These are phyloP conservation scores for Dalbergia cultrata DNA, from an alignment of 306 rosid genomes.

Conservation along the genomic window DNA sequence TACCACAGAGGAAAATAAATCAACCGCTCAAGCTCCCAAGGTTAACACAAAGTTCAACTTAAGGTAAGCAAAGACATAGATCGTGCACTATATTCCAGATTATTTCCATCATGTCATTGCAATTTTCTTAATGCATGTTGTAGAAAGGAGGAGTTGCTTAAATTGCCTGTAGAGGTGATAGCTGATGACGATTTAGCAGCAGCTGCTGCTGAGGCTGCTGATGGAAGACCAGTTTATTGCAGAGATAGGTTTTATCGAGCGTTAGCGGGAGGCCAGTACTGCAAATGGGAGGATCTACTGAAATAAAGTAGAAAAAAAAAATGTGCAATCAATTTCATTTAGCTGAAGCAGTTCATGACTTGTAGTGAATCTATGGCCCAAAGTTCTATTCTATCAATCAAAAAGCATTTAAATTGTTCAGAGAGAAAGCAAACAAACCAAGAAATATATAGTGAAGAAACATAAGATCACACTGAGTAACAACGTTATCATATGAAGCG, in stretches of 20 bases:
- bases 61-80: slow-evolving; percentile 59
- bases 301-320: slow-evolving; percentile 54
- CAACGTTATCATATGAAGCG: slow-evolving; percentile 17
- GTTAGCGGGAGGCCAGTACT: slow-evolving; percentile 97
- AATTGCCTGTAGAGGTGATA: slow-evolving; percentile 80
- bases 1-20: slow-evolving; percentile 52
- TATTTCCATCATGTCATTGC: slow-evolving; percentile 28
- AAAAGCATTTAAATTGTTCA: slow-evolving; percentile 38
- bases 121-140: slow-evolving; percentile 42
- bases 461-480: slow-evolving; percentile 2
- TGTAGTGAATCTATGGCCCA: slow-evolving; percentile 45
- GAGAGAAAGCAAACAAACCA: slow-evolving; percentile 43
- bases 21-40: slow-evolving; percentile 60
- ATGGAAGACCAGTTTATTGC: slow-evolving; percentile 97
- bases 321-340: slow-evolving; percentile 35
- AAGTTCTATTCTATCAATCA: slow-evolving; percentile 38
- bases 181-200: slow-evolving; percentile 93
- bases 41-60: slow-evolving; percentile 67
- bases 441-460: slow-evolving; percentile 37
- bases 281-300: slow-evolving; percentile 94
- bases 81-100: slow-evolving; percentile 15
- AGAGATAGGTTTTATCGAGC: slow-evolving; percentile 95
- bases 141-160: slow-evolving; percentile 91
- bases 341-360: slow-evolving; percentile 47
- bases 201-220: slow-evolving; percentile 98